These are phyloP conservation scores for Termitomyces sp. DNA, from an alignment of 768 basidiomycete species.

Conservation along the genomic window DNA sequence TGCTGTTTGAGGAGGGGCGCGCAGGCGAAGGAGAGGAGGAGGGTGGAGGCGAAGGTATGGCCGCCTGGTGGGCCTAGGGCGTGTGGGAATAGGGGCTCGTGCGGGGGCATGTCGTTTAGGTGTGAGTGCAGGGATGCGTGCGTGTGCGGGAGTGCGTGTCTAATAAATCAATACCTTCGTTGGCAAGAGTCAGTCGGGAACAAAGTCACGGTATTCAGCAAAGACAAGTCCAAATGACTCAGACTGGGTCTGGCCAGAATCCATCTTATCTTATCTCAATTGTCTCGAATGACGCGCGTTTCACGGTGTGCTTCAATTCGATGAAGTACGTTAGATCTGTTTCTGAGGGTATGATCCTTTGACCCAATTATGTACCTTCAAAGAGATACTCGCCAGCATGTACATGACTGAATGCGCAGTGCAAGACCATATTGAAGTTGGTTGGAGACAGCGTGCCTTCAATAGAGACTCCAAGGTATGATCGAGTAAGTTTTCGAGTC, in stretches of 20 bases:
- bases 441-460: conserved; percentile 83
- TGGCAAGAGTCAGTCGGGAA: background rate
- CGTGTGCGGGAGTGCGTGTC: too few species aligned
- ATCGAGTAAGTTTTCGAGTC: conserved; percentile 68
- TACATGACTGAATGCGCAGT: conserved; percentile 89
- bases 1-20: conserved; percentile 73
- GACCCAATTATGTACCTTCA: conserved; percentile 15
- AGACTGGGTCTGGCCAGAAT: background rate
- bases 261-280: conserved; percentile 37
- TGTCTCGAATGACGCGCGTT: conserved; percentile 96
- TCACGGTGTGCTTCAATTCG: conserved; percentile 87
- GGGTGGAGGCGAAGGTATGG: conserved; percentile 75
- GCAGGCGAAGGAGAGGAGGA: conserved; percentile 74
- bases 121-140: too few species aligned
- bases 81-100: conserved; percentile 64
- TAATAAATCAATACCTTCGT: too few species aligned
- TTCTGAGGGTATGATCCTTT: conserved; percentile 20
- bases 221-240: background rate
- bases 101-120: too few species aligned
- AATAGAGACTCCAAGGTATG: conserved; percentile 82
- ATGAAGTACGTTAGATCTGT: conserved; percentile 70
- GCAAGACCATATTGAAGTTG: conserved; percentile 96
- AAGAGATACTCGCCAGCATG: conserved; percentile 97
- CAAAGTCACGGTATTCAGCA: background rate
- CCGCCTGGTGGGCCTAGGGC: conserved; percentile 58